These are phyloP conservation scores for Starmerella kuoi DNA, from an alignment of 805 yeast genomes.

Conservation along the genomic window DNA sequence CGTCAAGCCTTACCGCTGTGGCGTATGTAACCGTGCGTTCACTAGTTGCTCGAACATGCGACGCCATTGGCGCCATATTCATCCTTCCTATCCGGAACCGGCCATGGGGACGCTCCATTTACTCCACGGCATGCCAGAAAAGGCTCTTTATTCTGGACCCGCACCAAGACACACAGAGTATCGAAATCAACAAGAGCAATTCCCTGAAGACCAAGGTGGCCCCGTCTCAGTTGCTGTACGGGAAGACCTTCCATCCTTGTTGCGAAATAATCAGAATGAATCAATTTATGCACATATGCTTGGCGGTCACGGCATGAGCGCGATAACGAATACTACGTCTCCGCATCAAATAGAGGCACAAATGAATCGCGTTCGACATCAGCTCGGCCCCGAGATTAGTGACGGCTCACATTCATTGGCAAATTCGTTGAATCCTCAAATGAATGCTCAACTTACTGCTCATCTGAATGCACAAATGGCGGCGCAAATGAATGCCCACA, in stretches of 20 bases:
- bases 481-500: neutral
- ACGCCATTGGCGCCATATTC: slow-evolving; percentile 22
- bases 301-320: neutral
- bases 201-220: neutral
- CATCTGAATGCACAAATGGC: neutral
- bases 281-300: neutral
- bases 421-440: neutral
- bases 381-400: neutral
- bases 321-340: neutral
- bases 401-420: neutral
- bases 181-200: neutral
- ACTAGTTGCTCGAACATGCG: slow-evolving; percentile 23
- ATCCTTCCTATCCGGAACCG: slow-evolving; percentile 19
- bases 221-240: neutral
- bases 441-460: neutral
- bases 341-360: neutral
- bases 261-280: neutral
- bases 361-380: no score
- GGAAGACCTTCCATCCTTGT: neutral
- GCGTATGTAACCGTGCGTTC: slow-evolving; percentile 37
- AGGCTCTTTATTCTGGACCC: slow-evolving; percentile 11
- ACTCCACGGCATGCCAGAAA: slow-evolving; percentile 19
- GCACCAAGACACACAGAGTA: neutral
- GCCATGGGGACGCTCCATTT: slow-evolving; percentile 17
- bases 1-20: slow-evolving; percentile 74